A percentile compares a stretch with the other conserved stretches of the same genome.
Evolutionary conservation across 495 filamentous ascomycete genomes (phyloP).

Genomic region (Venustampulla echinocandica): DNA sequence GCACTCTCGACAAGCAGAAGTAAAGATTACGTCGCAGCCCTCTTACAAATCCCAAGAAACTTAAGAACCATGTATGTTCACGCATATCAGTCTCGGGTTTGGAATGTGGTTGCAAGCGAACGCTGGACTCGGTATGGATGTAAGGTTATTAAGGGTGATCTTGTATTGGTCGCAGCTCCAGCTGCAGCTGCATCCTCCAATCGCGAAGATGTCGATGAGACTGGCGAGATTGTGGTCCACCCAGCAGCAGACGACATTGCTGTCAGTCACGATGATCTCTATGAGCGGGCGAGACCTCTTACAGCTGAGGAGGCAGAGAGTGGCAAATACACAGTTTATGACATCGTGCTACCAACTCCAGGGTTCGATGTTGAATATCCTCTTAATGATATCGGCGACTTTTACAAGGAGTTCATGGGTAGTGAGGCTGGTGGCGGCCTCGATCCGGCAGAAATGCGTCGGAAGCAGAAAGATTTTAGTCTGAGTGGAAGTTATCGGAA

Average conservation of each 20-base stretch:
- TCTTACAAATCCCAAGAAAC: slow-evolving; percentile 66
- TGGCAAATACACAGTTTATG: slow-evolving; percentile 73
- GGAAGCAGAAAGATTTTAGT: slow-evolving; percentile 74
- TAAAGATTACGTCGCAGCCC: slow-evolving; percentile 67
- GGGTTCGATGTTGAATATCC: slow-evolving; percentile 89
- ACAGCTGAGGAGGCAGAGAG: slow-evolving; percentile 69
- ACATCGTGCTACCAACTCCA: slow-evolving; percentile 89
- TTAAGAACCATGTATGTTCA: slow-evolving; percentile 92
- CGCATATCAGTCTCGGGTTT: slow-evolving; percentile 88
- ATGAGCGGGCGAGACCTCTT: slow-evolving; percentile 66
- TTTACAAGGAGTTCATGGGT: slow-evolving; percentile 77
- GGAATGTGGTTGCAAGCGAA: slow-evolving; percentile 75
- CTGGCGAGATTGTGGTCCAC: slow-evolving; percentile 59
- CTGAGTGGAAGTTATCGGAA: slow-evolving; percentile 86
- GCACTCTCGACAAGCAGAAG: slow-evolving; percentile 44
- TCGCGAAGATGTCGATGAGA: slow-evolving; percentile 44
- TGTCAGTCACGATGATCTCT: slow-evolving; percentile 47
- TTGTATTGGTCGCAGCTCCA: slow-evolving; percentile 61
- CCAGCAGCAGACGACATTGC: slow-evolving; percentile 48
- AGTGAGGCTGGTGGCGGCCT: slow-evolving; percentile 64
- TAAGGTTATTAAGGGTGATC: slow-evolving; percentile 73
- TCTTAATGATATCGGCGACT: slow-evolving; percentile 66
- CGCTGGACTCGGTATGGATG: slow-evolving; percentile 66
- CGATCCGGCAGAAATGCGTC: slow-evolving; percentile 80
- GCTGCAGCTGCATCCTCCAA: slow-evolving; percentile 33